phyloP scores from a whole-genome alignment of 495 filamentous ascomycete genomes.

The Aspergillus coremiiformis region DNA sequence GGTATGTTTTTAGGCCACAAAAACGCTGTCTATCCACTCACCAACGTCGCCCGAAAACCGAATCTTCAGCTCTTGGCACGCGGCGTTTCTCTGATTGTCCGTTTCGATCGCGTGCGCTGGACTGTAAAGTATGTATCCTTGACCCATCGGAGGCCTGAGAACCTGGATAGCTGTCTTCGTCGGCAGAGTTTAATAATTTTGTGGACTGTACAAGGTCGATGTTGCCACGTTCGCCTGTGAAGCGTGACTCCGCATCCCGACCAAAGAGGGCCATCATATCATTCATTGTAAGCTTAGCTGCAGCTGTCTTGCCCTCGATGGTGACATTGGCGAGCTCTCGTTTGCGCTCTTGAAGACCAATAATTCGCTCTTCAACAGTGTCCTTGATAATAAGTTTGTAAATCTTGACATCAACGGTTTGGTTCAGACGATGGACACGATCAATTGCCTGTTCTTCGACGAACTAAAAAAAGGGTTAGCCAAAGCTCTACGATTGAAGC shows the following conservation, averaged over 20 bases:
- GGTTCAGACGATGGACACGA: constrained; percentile 91
- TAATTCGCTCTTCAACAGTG: constrained; percentile 86
- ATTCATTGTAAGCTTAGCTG: constrained; percentile 77
- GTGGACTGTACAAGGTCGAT: constrained; percentile 26
- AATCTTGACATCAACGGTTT: constrained; percentile 86
- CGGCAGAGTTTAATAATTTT: constrained; percentile 18
- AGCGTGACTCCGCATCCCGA: constrained; percentile 58
- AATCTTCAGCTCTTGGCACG: constrained; percentile 26
- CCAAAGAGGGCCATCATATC: constrained; percentile 89
- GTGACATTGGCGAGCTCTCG: constrained; percentile 75
- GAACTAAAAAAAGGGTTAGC: constrained; percentile 48
- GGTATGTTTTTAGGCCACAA: background rate
- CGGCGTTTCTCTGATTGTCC: constrained; percentile 20
- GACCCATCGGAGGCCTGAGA: constrained; percentile 9
- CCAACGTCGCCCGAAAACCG: constrained; percentile 43
- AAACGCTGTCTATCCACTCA: constrained; percentile 7
- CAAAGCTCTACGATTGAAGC: background rate
- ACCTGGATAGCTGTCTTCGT: constrained; percentile 11
- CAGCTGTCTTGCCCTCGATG: constrained; percentile 71
- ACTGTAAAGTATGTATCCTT: constrained; percentile 3
- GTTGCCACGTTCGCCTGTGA: constrained; percentile 26
- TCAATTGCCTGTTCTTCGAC: constrained; percentile 99
- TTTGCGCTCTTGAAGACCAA: constrained; percentile 89
- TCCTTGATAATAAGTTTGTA: constrained; percentile 82
- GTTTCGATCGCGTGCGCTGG: constrained; percentile 23